Conservation (phyloP, 768 basidiomycete genomes). For the Pleurotus sapidus region DNA sequence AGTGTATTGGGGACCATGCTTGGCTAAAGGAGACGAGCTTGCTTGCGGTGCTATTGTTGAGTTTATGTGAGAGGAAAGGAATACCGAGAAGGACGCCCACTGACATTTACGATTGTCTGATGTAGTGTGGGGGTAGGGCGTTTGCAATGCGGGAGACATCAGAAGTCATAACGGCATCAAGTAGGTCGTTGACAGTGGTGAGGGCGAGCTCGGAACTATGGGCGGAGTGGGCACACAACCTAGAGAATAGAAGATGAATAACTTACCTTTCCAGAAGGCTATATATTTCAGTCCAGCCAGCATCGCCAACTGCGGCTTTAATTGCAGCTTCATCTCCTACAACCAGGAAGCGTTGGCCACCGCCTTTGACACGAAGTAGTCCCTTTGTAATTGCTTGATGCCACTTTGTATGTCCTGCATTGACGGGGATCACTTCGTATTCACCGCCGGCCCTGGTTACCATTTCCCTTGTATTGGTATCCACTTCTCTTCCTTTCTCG, state of each 20-base stretch:
- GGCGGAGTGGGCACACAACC: conserved; percentile 20
- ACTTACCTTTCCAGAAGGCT: conserved; percentile 50
- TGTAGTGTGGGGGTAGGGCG: not conserved
- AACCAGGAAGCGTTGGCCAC: conserved; percentile 45
- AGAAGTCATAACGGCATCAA: conserved; percentile 45
- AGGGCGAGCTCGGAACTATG: conserved; percentile 33
- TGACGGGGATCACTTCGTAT: conserved; percentile 61
- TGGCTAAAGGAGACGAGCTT: conserved; percentile 33
- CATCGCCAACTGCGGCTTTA: conserved; percentile 46
- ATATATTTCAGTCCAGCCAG: conserved; percentile 52
- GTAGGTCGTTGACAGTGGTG: conserved; percentile 40
- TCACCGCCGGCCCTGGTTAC: conserved; percentile 55
- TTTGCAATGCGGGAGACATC: conserved; percentile 23
- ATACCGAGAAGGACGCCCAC: not conserved
- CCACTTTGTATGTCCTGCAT: conserved; percentile 45
- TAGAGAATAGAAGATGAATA: not conserved
- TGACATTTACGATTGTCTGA: not conserved
- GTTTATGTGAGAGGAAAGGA: too few relatives aligned
- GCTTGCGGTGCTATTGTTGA: too few relatives aligned
- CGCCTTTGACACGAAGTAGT: conserved; percentile 42
- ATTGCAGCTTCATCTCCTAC: conserved; percentile 49
- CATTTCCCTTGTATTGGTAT: conserved; percentile 48
- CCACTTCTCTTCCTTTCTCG: conserved; percentile 49
- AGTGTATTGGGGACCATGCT: conserved; percentile 51
- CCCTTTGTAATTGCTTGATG: conserved; percentile 40